These are phyloP conservation scores for Citrus sp. DNA, from an alignment of 345 rosid species.

Conservation along the genomic window DNA sequence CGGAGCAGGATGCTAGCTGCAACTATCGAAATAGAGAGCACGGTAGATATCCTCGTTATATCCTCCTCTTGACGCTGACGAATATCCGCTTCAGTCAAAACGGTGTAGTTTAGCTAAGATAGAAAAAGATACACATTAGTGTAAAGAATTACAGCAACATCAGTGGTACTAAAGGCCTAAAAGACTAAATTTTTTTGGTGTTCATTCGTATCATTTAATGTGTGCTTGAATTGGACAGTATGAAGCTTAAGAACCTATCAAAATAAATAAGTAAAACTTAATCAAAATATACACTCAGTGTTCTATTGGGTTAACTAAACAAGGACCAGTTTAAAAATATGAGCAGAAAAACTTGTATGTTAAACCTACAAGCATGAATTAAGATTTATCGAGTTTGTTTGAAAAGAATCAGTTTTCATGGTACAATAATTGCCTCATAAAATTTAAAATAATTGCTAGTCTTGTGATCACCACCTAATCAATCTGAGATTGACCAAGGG, in stretches of 20 bases:
- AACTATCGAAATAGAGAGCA: constrained; percentile 56
- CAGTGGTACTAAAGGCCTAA: neutral
- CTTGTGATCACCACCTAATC: neutral
- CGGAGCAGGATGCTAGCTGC: constrained; percentile 59
- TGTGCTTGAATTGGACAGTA: neutral
- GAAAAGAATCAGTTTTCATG: neutral
- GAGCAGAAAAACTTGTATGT: neutral
- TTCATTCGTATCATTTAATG: neutral
- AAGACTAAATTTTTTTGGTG: neutral
- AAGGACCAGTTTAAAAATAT: neutral
- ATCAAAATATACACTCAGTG: neutral
- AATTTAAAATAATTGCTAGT: neutral
- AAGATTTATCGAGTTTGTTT: neutral
- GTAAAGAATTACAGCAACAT: neutral
- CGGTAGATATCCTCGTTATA: constrained; percentile 50
- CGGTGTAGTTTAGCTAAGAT: constrained; percentile 55
- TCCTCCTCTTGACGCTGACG: constrained; percentile 67
- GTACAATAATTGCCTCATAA: neutral
- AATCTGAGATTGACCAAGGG: neutral
- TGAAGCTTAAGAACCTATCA: neutral
- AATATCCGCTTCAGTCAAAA: constrained; percentile 70
- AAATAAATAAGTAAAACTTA: neutral
- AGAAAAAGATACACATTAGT: constrained; percentile 5
- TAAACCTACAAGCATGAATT: neutral
- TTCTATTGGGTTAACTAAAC: neutral